Base-by-base conservation (phyloP, 2,329 filamentous ascomycete genomes). In the Triangularia verruculosa region DNA sequence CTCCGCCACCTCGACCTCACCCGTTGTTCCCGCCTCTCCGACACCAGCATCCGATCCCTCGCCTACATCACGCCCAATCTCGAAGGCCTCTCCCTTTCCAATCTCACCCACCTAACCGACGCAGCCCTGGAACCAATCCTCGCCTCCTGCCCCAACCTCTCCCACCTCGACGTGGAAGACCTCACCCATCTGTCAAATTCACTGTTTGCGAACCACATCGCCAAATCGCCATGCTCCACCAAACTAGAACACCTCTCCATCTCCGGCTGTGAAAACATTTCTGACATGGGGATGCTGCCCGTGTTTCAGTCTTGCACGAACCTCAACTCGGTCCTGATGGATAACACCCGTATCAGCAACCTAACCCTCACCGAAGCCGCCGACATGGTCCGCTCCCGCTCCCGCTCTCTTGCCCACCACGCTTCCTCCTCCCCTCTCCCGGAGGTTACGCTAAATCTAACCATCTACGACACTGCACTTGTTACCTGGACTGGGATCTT, bases 401-500 rank as follows among this genome's bases (percentile, higher is more conserved):
- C 81, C 1, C 89, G 92, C 80, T 76, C 81, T 1, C 70, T 73
- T 28, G 17, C 25, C 43, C 25, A 12, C 15, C 30, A n/a, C n/a
- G n/a, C 57, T 17, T 11, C 4, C 27, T 27, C 59, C 78, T 78
- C 59, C 76, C 78, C 4, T 74, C 77, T 77, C 78, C n/a, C 76
- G 76, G 76, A 76, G 39, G 74, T 90, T 15, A 90, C 91, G 7
- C 80, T 98, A 1, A 85, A 86, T 52, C 79, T 98, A 68, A 89
- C 93, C 0, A 88, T 94, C 7, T 99, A 95, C 74, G 95, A 99
- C 77, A 98, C 94, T 74, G 86, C 89, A 68, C 91, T 94, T 70
- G 87, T 98, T 2, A 97, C 92, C 0, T 98, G 94, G 94, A 91
- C 91, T 0, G 94, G 94, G 28, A 85, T 97, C 39, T 89, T 91